Evolutionary conservation across 179 eudicot genomes (phyloP), one percentile per base, ranked within the genome.

Genomic region (Silene vulgaris): DNA sequence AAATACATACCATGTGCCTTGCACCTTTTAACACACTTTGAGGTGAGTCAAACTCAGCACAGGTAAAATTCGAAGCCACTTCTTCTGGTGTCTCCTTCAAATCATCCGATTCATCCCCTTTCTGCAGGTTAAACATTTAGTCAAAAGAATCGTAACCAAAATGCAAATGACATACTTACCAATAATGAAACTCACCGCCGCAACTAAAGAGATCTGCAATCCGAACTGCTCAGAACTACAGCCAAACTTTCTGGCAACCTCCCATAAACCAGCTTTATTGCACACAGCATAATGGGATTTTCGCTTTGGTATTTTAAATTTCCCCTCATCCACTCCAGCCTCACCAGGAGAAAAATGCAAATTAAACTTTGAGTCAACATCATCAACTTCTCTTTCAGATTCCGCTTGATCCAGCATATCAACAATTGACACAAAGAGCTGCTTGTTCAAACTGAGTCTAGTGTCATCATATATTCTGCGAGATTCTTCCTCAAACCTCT

Each of bases 181-280:
- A 23, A 23, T 23, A 23, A 23, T 23, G 11, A 52, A 1, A 29
- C 72, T 19, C 56, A 89, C 95, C 91, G 87, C 85, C 75, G 85
- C 82, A 73, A 82, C 87, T 45, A 93, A 83, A 64, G 96, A 91
- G 66, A 96, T 88, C 78, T 82, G 96, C 74, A 83, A 75, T 16
- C 98, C 98, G 83, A 93, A 90, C 80, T 96, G 97, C 87, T 96
- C 99, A 50, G 98, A 89, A 81, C 93, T 96, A 79, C 89, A 93
- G 19, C 98, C 99, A 84, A 96, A 90, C 80, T 91, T 93, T 87
- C 84, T 88, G 13, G 89, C 94, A 56, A 89, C 96, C 87, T 91
- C 97, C 99, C 99, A 93, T 16, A 96, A 80, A 73, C 99, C 94
- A 87, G 99, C 91, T 84, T 96, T 91, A 43, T 89, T 90, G 83